Evolutionary conservation across 495 filamentous ascomycete genomes (phyloP), one percentile per base, ranked within the genome.

Genomic region (Aspergillus cavernicola): DNA sequence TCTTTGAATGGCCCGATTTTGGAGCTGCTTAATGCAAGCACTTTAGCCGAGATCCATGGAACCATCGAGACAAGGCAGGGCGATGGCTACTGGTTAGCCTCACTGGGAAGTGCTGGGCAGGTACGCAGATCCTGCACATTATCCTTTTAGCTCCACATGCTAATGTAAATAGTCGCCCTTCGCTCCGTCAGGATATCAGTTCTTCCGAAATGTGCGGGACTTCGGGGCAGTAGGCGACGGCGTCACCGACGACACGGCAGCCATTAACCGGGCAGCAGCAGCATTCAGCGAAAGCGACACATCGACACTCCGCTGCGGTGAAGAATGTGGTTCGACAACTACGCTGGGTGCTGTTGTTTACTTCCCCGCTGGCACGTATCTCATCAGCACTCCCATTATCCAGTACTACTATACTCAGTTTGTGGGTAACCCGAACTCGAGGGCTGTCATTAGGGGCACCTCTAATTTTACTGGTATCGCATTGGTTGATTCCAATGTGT

Each of bases 381-480:
- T 80, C 4, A 74, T 89, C 60, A 77, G 65, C 66, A 64, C 58
- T 10, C 77, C 83, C 0, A 79, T 88, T 38, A 67, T 85, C 49
- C 75, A 82, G 57, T 79, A 80, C 63, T 89, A 85, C 66, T 82
- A 84, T 64, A 86, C 85, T 2, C 76, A 86, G 64, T 68, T 86
- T 36, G 60, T 85, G 36, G 83, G 83, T 6, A 76, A 86, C 55
- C 57, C 55, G 19, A 22, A 28, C 19, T 1, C 3, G 4, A 6
- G 6, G 4, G n/a, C 18, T 19, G 79, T 26, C 73, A 78, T 39
- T 75, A 66, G 31, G 64, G 78, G n/a, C 39, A 4, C 83, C 85
- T 3, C 75, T 76, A 0, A 63, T 88, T 18, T 78, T 83, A 53
- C 85, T 83, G 4, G 75, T 59, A 62, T 62, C 4, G 79, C 75